Conservation (phyloP, 208 protist species). For the Jaenimonas drosophilae region DNA sequence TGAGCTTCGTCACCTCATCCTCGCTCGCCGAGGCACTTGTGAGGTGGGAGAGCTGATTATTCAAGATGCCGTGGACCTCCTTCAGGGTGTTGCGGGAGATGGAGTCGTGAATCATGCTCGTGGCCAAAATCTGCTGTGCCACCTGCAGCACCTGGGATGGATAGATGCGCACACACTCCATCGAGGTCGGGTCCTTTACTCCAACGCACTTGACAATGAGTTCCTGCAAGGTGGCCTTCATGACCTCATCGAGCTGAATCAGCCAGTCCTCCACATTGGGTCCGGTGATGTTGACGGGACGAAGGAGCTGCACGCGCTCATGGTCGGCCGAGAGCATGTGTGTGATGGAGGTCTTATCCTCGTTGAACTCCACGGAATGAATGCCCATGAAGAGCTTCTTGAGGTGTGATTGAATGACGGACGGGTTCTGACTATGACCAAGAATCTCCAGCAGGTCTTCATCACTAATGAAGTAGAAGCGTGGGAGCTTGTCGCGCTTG, state of each 20-base stretch:
- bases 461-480: slow-evolving; percentile 99
- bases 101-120: slow-evolving; percentile 45
- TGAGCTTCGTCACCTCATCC: slow-evolving; percentile 42
- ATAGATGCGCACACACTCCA: slow-evolving; percentile 39
- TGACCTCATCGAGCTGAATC: slow-evolving; percentile 74
- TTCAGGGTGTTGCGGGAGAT: slow-evolving; percentile 26
- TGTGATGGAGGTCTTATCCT: slow-evolving; percentile 70
- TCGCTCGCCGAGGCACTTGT: slow-evolving; percentile 37
- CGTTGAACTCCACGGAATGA: slow-evolving; percentile 73
- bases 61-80: slow-evolving; percentile 16
- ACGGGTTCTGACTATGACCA: slow-evolving; percentile 88
- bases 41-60: slow-evolving; percentile 52
- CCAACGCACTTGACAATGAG: slow-evolving; percentile 48
- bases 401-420: slow-evolving; percentile 87
- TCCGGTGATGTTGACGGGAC: slow-evolving; percentile 70
- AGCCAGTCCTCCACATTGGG: slow-evolving; percentile 92
- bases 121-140: slow-evolving; percentile 80
- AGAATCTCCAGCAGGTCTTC: slow-evolving; percentile 98
- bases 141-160: slow-evolving; percentile 89
- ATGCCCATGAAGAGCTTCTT: slow-evolving; percentile 95
- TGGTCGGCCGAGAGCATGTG: slow-evolving; percentile 86
- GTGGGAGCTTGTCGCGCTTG: slow-evolving; percentile 91
- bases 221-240: slow-evolving; percentile 77
- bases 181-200: slow-evolving; percentile 26
- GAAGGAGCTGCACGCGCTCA: slow-evolving; percentile 68